Evolutionary conservation across 768 basidiomycete genomes (phyloP), one percentile per base, ranked within the genome.

Genomic region (Trametes gibbosa): DNA sequence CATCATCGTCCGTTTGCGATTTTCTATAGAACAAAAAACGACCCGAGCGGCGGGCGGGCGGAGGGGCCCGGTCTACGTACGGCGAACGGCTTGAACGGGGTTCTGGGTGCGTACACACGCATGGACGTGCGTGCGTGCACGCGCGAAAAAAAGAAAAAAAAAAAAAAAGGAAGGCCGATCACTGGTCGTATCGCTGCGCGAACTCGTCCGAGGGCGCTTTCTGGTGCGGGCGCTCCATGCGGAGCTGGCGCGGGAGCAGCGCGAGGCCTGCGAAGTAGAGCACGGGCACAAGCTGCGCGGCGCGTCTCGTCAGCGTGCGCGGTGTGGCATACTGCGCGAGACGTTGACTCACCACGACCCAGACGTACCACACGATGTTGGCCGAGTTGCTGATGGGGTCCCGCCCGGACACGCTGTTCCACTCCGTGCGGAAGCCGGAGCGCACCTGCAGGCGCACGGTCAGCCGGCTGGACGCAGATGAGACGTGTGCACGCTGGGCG

Each of bases 311-410:
- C 41, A 53, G 27, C n/a, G 46, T 34, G 3, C n/a, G 27, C 17
- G 9, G 13, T 1, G 34, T 25, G 13, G 19, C 19, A 32, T 19
- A 65, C 53, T 78, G 76, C 41, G 77, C 70, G 29, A 79, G 27
- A 21, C 78, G 68, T 13, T n/a, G n/a, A 80, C 82, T 58, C 76
- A 62, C 81, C 80, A 83, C 49, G 76, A 80, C 73, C 79, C 58
- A 85, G 53, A 71, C 61, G 42, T 68, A 66, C 70, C 71, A 74
- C 12, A 69, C 66, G 46, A 70, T 70, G 59, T 70, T 69, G 17
- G 66, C 68, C 17, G 54, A 65, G 45, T 70, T 68, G 42, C 57
- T 40, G 45, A 71, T 43, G 4, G 55, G 50, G 0, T 64, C 69
- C 14, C 66, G 62, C 14, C 70, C 72, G 3, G 71, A 70, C 19